Percentiles rank a stretch among this genome's conserved stretches.
These are phyloP conservation scores for Galerina marginata DNA, from an alignment of 768 basidiomycete species.

Conservation along the genomic window DNA sequence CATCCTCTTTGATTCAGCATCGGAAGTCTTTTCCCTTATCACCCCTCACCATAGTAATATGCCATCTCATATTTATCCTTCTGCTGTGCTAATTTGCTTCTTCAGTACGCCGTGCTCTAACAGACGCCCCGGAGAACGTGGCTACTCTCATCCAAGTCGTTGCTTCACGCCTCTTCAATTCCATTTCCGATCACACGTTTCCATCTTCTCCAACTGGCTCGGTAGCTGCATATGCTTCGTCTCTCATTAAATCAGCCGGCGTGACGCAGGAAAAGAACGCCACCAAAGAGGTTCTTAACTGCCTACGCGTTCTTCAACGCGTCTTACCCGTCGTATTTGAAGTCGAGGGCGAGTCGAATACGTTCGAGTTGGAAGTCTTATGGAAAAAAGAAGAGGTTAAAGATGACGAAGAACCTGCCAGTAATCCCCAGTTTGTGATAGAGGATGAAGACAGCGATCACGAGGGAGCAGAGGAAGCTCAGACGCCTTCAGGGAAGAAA, in stretches of 20 bases:
- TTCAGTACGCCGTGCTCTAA: constrained; percentile 80
- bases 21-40: constrained; percentile 90
- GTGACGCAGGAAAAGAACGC: constrained; percentile 63
- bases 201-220: constrained; percentile 61
- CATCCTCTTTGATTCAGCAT: constrained; percentile 84
- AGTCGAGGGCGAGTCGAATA: constrained; percentile 69
- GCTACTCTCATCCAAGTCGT: constrained; percentile 80
- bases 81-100: constrained; percentile 12
- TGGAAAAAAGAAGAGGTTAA: constrained; percentile 74
- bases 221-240: constrained; percentile 69
- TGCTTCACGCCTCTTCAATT: constrained; percentile 70
- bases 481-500: constrained; percentile 23
- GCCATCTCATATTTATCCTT: constrained; percentile 3
- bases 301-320: constrained; percentile 87
- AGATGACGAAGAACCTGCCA: constrained; percentile 31
- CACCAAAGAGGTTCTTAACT: constrained; percentile 89
- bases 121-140: constrained; percentile 86
- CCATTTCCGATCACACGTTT: constrained; percentile 82
- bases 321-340: constrained; percentile 92
- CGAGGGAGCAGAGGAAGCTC: constrained; percentile 23
- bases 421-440: constrained; percentile 80
- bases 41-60: constrained; percentile 81
- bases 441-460: constrained; percentile 77
- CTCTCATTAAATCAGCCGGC: constrained; percentile 66
- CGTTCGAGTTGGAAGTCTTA: constrained; percentile 79